These are phyloP conservation scores for Dovyalis caffra DNA, from an alignment of 345 rosid genomes.

Conservation along the genomic window DNA sequence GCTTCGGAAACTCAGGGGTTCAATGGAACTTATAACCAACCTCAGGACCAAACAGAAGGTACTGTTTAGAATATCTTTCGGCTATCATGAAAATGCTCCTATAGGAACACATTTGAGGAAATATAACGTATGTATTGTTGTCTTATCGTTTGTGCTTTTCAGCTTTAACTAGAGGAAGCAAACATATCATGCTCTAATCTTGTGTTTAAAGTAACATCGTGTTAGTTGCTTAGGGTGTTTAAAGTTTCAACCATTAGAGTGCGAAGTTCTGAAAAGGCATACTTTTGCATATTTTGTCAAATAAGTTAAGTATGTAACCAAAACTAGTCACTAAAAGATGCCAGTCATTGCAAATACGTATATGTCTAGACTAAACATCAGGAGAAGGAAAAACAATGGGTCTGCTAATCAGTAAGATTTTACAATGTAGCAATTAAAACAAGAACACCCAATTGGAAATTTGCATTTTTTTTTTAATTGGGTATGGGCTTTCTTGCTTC, in stretches of 20 bases:
- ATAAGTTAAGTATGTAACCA: neutral
- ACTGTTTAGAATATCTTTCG: neutral
- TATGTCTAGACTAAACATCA: neutral
- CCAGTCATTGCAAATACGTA: neutral
- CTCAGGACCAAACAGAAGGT: slow-evolving; percentile 83
- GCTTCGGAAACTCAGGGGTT: slow-evolving; percentile 71
- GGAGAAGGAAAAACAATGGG: neutral
- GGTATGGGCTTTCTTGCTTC: neutral
- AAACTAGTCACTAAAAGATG: neutral
- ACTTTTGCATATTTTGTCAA: neutral
- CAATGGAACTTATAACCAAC: slow-evolving; percentile 64
- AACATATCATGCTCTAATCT: neutral
- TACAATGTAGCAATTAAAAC: neutral
- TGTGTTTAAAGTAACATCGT: neutral
- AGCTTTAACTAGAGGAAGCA: neutral
- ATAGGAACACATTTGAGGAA: too few species aligned
- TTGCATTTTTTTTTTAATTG: neutral
- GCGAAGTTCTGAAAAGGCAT: neutral
- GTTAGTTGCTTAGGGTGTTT: neutral
- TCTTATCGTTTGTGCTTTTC: neutral
- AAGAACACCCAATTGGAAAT: neutral
- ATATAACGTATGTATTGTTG: neutral
- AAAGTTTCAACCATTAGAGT: neutral
- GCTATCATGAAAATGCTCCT: too few species aligned
- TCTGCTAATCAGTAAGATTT: neutral